phyloP scores from a whole-genome alignment of 768 basidiomycete genomes.

The Calocybe cyanea region DNA sequence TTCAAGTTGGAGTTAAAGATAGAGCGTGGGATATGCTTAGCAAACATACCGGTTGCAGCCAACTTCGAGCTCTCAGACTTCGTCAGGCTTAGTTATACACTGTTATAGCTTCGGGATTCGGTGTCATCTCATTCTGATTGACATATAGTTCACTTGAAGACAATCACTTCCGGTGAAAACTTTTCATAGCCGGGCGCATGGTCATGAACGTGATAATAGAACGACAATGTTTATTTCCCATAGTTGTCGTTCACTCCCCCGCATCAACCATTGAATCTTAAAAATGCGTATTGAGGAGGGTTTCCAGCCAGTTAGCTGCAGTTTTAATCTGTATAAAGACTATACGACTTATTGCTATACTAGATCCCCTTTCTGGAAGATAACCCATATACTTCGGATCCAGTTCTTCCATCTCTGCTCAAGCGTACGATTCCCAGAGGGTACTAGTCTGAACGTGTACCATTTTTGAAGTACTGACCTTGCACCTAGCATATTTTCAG shows the following conservation, averaged over 20 bases:
- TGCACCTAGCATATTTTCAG: slow-evolving; percentile 35
- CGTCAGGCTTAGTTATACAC: slow-evolving; percentile 2
- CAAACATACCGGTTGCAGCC: too few species aligned
- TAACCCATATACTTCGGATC: slow-evolving; percentile 60
- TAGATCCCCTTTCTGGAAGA: slow-evolving; percentile 52
- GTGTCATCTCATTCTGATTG: slow-evolving; percentile 1
- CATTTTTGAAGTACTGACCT: not conserved
- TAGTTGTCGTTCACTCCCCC: too few species aligned
- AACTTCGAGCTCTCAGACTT: too few species aligned
- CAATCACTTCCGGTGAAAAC: not conserved
- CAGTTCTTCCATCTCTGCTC: slow-evolving; percentile 57
- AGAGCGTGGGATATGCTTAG: too few species aligned
- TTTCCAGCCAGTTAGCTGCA: slow-evolving; percentile 49
- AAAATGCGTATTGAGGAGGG: slow-evolving; percentile 64
- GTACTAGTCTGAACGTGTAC: slow-evolving; percentile 21
- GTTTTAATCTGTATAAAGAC: not conserved
- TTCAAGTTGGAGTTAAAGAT: too few species aligned
- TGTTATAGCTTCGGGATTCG: too few species aligned
- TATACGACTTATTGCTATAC: too few species aligned
- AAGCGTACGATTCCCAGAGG: slow-evolving; percentile 50
- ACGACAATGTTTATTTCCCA: too few species aligned
- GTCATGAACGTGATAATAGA: too few species aligned
- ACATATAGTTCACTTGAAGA: slow-evolving; percentile 6
- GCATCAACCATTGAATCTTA: not conserved
- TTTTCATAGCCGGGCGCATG: not conserved